A percentile compares a stretch with the other conserved stretches of the same genome.
These are phyloP conservation scores for Fusarium udum DNA, from an alignment of 2,329 filamentous ascomycete genomes.

Conservation along the genomic window DNA sequence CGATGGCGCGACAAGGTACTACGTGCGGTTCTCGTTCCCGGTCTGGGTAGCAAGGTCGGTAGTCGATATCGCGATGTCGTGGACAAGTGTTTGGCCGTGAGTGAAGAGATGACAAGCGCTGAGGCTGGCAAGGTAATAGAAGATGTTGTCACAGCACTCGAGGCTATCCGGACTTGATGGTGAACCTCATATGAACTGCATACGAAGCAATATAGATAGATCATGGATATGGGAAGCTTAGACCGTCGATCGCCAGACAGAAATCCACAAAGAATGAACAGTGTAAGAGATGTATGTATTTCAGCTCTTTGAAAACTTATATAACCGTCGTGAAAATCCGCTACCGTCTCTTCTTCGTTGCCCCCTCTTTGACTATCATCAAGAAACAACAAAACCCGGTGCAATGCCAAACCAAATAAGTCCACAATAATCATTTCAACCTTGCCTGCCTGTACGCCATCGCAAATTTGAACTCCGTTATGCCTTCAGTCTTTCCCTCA, in stretches of 20 bases:
- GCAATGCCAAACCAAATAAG: constrained; percentile 35
- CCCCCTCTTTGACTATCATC: constrained; percentile 17
- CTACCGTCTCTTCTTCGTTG: constrained; percentile 24
- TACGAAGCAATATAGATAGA: background rate
- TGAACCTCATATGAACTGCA: background rate
- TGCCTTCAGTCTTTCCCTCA: constrained; percentile 21
- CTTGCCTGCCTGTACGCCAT: constrained; percentile 37
- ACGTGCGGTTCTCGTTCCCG: constrained; percentile 52
- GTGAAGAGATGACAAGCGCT: constrained; percentile 49
- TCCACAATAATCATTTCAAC: constrained; percentile 33
- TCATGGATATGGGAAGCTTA: background rate
- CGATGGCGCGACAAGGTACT: constrained; percentile 56
- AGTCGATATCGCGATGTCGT: constrained; percentile 53
- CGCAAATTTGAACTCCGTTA: constrained; percentile 34
- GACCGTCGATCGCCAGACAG: background rate
- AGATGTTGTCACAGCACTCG: constrained; percentile 52
- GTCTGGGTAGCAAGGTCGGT: constrained; percentile 54
- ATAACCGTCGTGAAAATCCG: constrained; percentile 36
- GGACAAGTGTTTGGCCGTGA: constrained; percentile 52
- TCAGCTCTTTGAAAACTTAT: constrained; percentile 37
- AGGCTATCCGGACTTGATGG: constrained; percentile 48
- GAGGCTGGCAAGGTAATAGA: constrained; percentile 55
- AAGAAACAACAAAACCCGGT: constrained; percentile 24
- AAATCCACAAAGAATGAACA: constrained; percentile 5
- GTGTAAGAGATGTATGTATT: constrained; percentile 30